Evolutionary conservation across 257 asterid genomes (phyloP), one percentile per base, ranked within the genome.

Genomic region (Lycium barbarum): DNA sequence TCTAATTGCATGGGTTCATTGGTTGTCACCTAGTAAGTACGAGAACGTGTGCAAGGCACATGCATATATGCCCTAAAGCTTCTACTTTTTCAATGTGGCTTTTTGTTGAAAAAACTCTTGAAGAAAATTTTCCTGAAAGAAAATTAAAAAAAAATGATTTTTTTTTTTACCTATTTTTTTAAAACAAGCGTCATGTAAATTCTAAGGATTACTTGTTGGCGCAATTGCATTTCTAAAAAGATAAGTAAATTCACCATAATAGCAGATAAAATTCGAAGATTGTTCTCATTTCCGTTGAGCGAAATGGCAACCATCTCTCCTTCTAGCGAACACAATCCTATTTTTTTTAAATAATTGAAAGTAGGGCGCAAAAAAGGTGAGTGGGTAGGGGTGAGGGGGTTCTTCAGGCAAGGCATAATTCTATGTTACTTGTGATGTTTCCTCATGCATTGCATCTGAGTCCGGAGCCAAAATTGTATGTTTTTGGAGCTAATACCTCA

Each of bases 361-460:
- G 2, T 18, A 18, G 22, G 65, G 9, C 3, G 3, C 55, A 10
- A 51, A 51, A 13, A 14, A 14, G 5, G 12, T 1, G 18, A 3
- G 3, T 15, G 59, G 59, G 59, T 13, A 6, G 8, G 62, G 7
- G 20, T 14, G 40, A 1, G 71, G 40, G 11, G 18, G 18, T 11
- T 11, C 43, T 65, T 17, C 26, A 51, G 15, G 8, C 9, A 22
- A 12, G 45, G 1, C 13, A 51, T 51, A 3, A 76, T 22, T 74
- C 0, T 11, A 17, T 45, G 51, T 35, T 7, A 6, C 22, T 74
- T 74, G 22, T 12, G 13, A 22, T 43, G 55, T 71, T 40, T 71
- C 57, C 26, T 71, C 57, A 72, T 51, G 63, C 82, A 51, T 26
- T 76, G 45, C 82, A 76, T 51, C 4, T 51, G n/a, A n/a, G n/a